Evolutionary conservation across 345 rosid species (phyloP).

Genomic region (Bruguiera gymnorhiza): DNA sequence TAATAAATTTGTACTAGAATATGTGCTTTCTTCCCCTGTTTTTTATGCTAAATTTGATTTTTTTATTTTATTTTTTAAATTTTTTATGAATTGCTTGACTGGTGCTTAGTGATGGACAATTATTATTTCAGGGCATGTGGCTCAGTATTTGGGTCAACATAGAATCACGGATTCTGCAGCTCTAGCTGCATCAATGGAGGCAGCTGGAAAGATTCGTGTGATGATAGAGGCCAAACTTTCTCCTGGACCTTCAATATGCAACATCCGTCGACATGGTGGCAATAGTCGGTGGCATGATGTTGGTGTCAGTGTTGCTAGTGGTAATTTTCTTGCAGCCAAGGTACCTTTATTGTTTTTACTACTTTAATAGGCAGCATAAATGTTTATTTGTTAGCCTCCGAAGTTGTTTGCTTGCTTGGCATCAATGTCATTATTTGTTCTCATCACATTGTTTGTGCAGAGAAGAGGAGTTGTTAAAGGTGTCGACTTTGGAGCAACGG

Average conservation of each 20-base stretch:
- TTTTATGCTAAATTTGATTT: neutral
- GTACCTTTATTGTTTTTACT: slow-evolving; percentile 28
- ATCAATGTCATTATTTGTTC: slow-evolving; percentile 6
- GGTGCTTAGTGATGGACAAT: neutral
- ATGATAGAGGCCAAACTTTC: slow-evolving; percentile 94
- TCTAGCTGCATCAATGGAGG: slow-evolving; percentile 87
- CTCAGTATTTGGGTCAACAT: slow-evolving; percentile 68
- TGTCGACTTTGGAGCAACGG: slow-evolving; percentile 93
- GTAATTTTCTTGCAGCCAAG: slow-evolving; percentile 96
- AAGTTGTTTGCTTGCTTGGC: neutral
- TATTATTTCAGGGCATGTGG: slow-evolving; percentile 52
- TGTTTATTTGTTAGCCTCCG: neutral
- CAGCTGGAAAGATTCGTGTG: slow-evolving; percentile 82
- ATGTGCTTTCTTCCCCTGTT: no score
- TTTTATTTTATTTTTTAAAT: neutral
- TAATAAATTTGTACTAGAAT: no score
- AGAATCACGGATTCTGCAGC: slow-evolving; percentile 84
- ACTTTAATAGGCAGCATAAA: neutral
- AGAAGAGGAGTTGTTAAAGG: slow-evolving; percentile 93
- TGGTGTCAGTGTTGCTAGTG: slow-evolving; percentile 93
- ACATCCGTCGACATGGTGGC: slow-evolving; percentile 86
- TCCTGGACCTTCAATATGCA: slow-evolving; percentile 88
- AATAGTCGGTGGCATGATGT: slow-evolving; percentile 85
- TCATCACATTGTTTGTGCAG: slow-evolving; percentile 39
- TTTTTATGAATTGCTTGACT: slow-evolving; percentile 6